Evolutionary conservation across 306 rosid genomes (phyloP), one percentile per base, ranked within the genome.

Genomic region (Castanospermum australe): DNA sequence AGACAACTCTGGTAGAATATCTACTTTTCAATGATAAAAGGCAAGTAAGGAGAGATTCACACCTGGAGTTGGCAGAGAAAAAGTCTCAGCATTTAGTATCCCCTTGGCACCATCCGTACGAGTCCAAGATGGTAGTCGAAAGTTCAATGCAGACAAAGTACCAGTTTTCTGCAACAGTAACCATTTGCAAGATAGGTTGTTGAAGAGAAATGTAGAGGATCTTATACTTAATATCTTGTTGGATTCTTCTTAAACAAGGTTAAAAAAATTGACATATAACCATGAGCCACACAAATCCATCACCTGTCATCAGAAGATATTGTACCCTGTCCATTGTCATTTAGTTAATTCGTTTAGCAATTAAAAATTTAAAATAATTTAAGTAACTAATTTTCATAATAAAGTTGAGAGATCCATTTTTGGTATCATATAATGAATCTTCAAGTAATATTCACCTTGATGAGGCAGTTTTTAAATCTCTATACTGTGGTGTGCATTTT

Each of bases 41-140:
- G 66, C 25, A 72, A 79, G 67, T 20, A 18, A 20, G 59, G 69
- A 79, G 24, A 57, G 61, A 45, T 44, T 42, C 83, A 48, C 18
- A 92, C 97, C 95, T 73, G 95, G 93, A 84, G 82, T 33, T 45
- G 97, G 79, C 18, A 81, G 39, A 42, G 86, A 15, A 45, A 91
- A 56, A 64, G 74, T 67, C 57, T 77, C 65, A 50, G 62, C 73
- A 82, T 92, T 95, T 61, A 92, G 61, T 60, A 59, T 44, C 25
- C 69, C 92, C 67, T 81, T 83, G 18, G 94, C 89, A 64, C 84
- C 90, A 71, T 62, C 44, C 5, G 42, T 4, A 44, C 7, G 22
- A 9, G 96, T 92, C 99, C 99, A 95, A 47, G 86, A 81, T 8
- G 99, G 99, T 4, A 92, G 6, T 52, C 99, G 91, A 39, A 95